Base-by-base conservation (phyloP, 164 flowering plant genomes). In the Vitis rupestris region DNA sequence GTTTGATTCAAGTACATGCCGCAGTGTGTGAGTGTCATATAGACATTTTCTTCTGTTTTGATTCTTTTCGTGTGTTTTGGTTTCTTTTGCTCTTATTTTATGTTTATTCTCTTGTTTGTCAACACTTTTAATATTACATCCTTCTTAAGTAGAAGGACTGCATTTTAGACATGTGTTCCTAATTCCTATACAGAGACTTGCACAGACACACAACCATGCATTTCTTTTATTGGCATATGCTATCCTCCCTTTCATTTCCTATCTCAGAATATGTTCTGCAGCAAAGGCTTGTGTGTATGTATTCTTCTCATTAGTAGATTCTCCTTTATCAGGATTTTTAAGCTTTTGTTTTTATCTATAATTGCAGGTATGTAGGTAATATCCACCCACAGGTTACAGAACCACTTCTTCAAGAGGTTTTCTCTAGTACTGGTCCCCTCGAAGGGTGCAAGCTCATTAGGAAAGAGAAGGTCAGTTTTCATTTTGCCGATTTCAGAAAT, bases 1-100 rank as follows among this genome's bases (percentile, higher is more conserved):
- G 72, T 93, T 96, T 89, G 99, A 96, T 87, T 84, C 98, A 81
- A 81, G 88, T 82, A 82, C 97, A 80, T 96, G 98, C 88, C 97
- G 99, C 87, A 93, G 99, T 82, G 97, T 95, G 99, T 95, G 92
- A 93, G 99, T 93, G 82, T 72, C 69, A 74, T 70, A 59, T 50
- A 27, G 72, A 66, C 78, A 52, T 64, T 67, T 77, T 74, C 77
- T 10, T 37, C 66, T 27, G 53, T 70, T 65, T 60, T 16, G 56
- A 71, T 78, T 19, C 56, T 8, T 56, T 10, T 37, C 0, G 44
- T 37, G 58, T 29, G 16, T 70, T 67, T 67, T 50, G 19, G 44
- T 37, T 37, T 37, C 44, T 37, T 37, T 37, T 37, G 44, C 7
- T 37, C 44, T 37, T 37, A 37, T 37, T 37, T 23, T 37, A 37